phyloP scores from a whole-genome alignment of 164 flowering plant species.

The Stephania yunnanensis region DNA sequence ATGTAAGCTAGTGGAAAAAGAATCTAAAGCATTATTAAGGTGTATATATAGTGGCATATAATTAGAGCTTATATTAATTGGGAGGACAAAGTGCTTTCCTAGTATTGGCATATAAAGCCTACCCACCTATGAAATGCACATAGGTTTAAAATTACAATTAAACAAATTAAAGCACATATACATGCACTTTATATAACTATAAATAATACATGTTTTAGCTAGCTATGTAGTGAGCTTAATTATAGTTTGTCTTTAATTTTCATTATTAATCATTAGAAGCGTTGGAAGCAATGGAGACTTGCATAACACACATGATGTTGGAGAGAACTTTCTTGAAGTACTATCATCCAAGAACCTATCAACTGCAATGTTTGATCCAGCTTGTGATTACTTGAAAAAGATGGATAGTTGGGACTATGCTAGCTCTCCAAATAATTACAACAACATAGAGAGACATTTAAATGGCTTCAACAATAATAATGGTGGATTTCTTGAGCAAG shows the following conservation, averaged over 20 bases:
- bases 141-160: background rate
- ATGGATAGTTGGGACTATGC: constrained; percentile 44
- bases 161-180: too few relatives aligned
- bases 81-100: background rate
- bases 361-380: constrained; percentile 37
- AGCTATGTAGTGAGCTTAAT: background rate
- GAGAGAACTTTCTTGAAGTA: constrained; percentile 37
- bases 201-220: background rate
- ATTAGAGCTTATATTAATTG: background rate
- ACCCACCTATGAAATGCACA: background rate
- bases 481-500: constrained; percentile 22
- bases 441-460: constrained; percentile 24
- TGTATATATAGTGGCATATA: background rate
- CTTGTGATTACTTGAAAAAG: constrained; percentile 49
- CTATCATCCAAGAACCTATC: constrained; percentile 38
- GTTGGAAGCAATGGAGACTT: constrained; percentile 36
- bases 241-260: background rate
- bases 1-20: constrained; percentile 8
- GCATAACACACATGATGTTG: constrained; percentile 30
- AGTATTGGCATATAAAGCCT: background rate
- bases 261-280: constrained; percentile 21
- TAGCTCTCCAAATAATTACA: constrained; percentile 22
- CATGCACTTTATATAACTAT: background rate
- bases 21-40: background rate
- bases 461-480: constrained; percentile 13